Conservation (phyloP, 495 filamentous ascomycete species). For the Penicillium riverlandense region DNA sequence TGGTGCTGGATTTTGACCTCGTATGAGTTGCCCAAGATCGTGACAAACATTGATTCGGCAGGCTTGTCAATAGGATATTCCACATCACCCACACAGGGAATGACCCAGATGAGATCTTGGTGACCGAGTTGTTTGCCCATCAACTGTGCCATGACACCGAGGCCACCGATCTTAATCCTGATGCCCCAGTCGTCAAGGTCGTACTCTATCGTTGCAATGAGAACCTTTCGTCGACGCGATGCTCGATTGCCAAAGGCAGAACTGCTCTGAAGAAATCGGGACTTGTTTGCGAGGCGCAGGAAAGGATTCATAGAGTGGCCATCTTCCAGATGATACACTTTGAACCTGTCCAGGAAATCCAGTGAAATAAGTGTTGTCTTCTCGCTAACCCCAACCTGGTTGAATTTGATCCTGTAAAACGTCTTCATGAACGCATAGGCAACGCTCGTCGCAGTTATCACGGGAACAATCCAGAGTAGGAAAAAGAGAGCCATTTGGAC, state of each 20-base stretch:
- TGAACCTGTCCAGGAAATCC: slow-evolving; percentile 24
- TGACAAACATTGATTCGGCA: slow-evolving; percentile 58
- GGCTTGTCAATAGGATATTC: slow-evolving; percentile 55
- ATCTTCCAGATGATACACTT: slow-evolving; percentile 6
- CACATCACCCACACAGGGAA: slow-evolving; percentile 64
- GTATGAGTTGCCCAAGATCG: slow-evolving; percentile 57
- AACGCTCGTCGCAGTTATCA: slow-evolving; percentile 39
- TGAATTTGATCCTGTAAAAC: slow-evolving; percentile 68
- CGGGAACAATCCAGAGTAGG: slow-evolving; percentile 50
- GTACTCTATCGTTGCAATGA: slow-evolving; percentile 69
- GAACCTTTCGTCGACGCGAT: slow-evolving; percentile 44
- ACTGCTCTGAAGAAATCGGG: slow-evolving; percentile 37
- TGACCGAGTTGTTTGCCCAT: slow-evolving; percentile 65
- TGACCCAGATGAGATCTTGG: slow-evolving; percentile 68
- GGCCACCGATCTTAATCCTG: slow-evolving; percentile 67
- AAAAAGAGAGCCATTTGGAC: slow-evolving; percentile 53
- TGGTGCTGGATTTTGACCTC: slow-evolving; percentile 63
- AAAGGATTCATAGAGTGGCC: slow-evolving; percentile 23
- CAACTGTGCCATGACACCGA: slow-evolving; percentile 63
- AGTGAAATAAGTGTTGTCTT: slow-evolving; percentile 38
- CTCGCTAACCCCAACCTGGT: slow-evolving; percentile 53
- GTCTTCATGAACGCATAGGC: slow-evolving; percentile 56
- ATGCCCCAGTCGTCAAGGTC: slow-evolving; percentile 67
- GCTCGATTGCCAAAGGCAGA: slow-evolving; percentile 38
- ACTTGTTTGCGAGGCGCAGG: slow-evolving; percentile 31